Evolutionary conservation across 371 early-diverging fungal genomes (phyloP).

Genomic region (Mortierella sp.): DNA sequence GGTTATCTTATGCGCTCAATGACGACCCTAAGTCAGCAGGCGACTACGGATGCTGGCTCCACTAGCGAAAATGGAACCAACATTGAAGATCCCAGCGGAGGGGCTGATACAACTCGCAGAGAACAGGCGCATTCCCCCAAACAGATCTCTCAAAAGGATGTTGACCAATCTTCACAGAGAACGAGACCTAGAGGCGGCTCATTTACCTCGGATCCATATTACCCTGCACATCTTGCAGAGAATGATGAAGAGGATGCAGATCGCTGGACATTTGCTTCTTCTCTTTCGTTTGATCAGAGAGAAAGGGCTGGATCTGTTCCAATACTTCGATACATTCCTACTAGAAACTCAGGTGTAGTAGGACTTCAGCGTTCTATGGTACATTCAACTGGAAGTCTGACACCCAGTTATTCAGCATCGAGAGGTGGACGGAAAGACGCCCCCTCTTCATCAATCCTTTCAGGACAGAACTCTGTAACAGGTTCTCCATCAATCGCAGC

Average conservation of each 20-base stretch:
- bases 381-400: constrained; percentile 43
- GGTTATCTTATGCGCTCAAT: constrained; percentile 37
- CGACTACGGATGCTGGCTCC: neutral
- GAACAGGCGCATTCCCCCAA: neutral
- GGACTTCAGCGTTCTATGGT: constrained; percentile 23
- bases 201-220: constrained; percentile 35
- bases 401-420: constrained; percentile 16
- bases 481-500: neutral
- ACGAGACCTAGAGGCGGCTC: constrained; percentile 23
- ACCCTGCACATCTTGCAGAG: constrained; percentile 49
- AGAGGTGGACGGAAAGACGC: constrained; percentile 26
- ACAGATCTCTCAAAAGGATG: constrained; percentile 13
- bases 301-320: constrained; percentile 31
- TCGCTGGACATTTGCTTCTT: constrained; percentile 58
- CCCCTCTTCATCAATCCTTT: constrained; percentile 34
- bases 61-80: constrained; percentile 2
- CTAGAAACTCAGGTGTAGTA: constrained; percentile 11
- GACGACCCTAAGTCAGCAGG: constrained; percentile 17
- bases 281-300: constrained; percentile 49
- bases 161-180: constrained; percentile 11
- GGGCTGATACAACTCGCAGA: neutral
- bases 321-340: constrained; percentile 40
- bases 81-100: constrained; percentile 13
- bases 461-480: constrained; percentile 30
- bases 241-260: constrained; percentile 57